phyloP scores from a whole-genome alignment of 805 yeast genomes.

The Candida insectalens region DNA sequence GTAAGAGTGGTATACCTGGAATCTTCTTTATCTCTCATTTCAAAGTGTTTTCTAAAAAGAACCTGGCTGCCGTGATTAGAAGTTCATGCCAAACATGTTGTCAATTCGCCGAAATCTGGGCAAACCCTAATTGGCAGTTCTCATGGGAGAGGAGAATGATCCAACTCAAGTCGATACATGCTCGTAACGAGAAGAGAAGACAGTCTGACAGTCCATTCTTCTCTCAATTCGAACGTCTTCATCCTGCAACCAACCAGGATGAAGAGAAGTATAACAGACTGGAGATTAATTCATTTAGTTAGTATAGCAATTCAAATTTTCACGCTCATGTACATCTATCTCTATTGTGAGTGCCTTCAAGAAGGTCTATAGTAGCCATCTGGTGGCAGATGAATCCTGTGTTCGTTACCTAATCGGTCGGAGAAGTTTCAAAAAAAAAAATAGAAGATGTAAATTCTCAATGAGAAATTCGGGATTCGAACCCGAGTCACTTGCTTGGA shows the following conservation, averaged over 20 bases:
- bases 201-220: neutral
- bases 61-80: constrained; percentile 55
- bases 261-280: neutral
- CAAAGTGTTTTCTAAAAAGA: constrained; percentile 53
- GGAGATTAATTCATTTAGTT: neutral
- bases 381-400: too few relatives aligned
- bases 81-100: constrained; percentile 57
- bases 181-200: constrained; percentile 5
- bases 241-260: neutral
- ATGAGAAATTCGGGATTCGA: constrained; percentile 88
- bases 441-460: neutral
- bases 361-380: too few relatives aligned
- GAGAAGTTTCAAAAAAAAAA: neutral
- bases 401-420: too few relatives aligned
- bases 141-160: constrained; percentile 62
- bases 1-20: constrained; percentile 67
- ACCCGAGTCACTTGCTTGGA: constrained; percentile 93
- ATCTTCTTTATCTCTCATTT: constrained; percentile 68
- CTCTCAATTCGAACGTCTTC: neutral
- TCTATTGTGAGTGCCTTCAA: too few relatives aligned
- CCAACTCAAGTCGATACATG: constrained; percentile 31
- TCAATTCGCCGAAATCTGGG: constrained; percentile 72
- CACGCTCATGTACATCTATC: too few relatives aligned
- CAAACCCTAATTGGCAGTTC: constrained; percentile 44
- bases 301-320: neutral